Evolutionary conservation across 208 protist species (phyloP).

Genomic region (Trypanosoma scelopori): DNA sequence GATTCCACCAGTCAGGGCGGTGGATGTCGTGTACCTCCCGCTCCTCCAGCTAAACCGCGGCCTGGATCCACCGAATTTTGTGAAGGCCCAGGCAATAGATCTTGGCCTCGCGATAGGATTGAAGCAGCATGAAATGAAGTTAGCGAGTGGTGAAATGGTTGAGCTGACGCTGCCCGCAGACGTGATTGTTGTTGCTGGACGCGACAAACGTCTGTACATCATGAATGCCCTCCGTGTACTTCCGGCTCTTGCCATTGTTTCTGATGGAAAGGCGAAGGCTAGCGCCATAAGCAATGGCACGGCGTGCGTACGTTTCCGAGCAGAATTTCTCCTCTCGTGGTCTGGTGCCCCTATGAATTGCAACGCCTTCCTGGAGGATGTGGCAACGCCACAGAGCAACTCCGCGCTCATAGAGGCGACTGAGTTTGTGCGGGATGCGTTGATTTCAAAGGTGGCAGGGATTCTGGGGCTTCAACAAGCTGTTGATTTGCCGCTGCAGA

Average conservation of each 20-base stretch:
- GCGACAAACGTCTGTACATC: conserved; percentile 74
- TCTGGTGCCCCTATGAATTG: conserved; percentile 33
- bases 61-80: conserved; percentile 21
- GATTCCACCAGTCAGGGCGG: conserved; percentile 47
- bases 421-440: conserved; percentile 41
- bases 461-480: conserved; percentile 54
- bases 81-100: conserved; percentile 34
- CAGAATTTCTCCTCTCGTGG: conserved; percentile 51
- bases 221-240: conserved; percentile 46
- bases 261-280: no score
- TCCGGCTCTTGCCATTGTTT: conserved; percentile 39
- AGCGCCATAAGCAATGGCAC: not conserved
- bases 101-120: conserved; percentile 40
- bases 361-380: conserved; percentile 35
- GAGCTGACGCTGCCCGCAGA: conserved; percentile 20
- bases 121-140: conserved; percentile 29
- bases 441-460: conserved; percentile 57
- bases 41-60: not conserved
- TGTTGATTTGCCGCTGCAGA: conserved; percentile 30
- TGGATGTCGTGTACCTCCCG: conserved; percentile 17
- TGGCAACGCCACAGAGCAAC: conserved; percentile 30
- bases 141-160: conserved; percentile 6
- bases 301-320: conserved; percentile 26
- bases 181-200: conserved; percentile 42
- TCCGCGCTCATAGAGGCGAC: conserved; percentile 20